These are phyloP conservation scores for Candida tunisiensis DNA, from an alignment of 1,139 yeast species.

Conservation along the genomic window DNA sequence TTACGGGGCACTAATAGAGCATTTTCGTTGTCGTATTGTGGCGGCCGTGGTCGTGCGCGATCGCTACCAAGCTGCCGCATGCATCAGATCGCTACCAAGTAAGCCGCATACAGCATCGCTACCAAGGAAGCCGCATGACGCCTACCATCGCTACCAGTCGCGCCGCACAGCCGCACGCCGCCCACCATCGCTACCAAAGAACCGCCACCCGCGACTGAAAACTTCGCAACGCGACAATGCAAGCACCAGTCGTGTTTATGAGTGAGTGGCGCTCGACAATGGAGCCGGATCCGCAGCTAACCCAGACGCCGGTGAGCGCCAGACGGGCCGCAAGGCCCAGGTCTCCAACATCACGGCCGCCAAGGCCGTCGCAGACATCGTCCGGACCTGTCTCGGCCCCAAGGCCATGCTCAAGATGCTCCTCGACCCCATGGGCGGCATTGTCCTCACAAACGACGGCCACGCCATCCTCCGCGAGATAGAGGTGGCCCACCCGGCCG, in stretches of 20 bases:
- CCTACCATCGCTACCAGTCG: too few species aligned
- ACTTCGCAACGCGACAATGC: constrained; percentile 32
- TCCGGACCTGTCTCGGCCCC: constrained; percentile 97
- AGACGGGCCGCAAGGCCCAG: constrained; percentile 95
- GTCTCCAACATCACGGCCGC: constrained; percentile 96
- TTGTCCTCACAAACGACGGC: constrained; percentile 94
- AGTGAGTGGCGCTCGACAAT: constrained; percentile 18
- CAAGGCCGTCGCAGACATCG: constrained; percentile 93
- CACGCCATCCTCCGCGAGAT: constrained; percentile 93
- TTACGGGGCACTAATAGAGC: too few species aligned
- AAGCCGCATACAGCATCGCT: too few species aligned
- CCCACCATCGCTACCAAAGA: too few species aligned
- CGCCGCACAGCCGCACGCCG: too few species aligned
- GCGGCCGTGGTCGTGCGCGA: too few species aligned
- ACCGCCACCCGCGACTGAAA: too few species aligned
- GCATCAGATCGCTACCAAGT: too few species aligned
- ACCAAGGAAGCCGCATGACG: too few species aligned
- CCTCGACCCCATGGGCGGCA: constrained; percentile 97
- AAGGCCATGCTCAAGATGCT: constrained; percentile 98
- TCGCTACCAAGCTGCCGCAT: too few species aligned
- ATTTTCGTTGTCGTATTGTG: too few species aligned
- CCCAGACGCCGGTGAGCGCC: constrained; percentile 73
- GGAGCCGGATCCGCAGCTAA: constrained; percentile 4
- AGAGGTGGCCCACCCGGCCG: constrained; percentile 98
- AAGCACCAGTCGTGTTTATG: constrained; percentile 62